Percentiles rank a stretch among this genome's conserved stretches.
Evolutionary conservation across 164 flowering plant genomes (phyloP).

Genomic region (Litsea cubeba): DNA sequence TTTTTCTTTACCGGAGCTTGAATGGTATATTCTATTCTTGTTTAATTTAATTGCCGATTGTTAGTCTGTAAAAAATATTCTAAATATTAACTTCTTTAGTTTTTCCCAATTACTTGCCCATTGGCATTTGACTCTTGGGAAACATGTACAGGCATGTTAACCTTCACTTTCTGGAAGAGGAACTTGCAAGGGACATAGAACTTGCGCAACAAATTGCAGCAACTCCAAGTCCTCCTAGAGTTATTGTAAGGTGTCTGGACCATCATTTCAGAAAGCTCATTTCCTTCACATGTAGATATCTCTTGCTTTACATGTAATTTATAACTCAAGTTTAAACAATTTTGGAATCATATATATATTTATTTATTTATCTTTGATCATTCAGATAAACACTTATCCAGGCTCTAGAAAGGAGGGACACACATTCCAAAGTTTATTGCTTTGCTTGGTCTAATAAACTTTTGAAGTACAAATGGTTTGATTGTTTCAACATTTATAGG

Average conservation of each 20-base stretch:
- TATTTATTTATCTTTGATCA: not conserved
- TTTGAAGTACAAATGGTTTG: not conserved
- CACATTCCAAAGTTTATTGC: not conserved
- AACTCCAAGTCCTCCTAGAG: constrained; percentile 20
- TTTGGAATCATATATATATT: too few relatives aligned
- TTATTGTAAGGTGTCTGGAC: constrained; percentile 13
- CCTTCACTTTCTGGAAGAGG: constrained; percentile 11
- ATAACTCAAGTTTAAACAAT: too few relatives aligned
- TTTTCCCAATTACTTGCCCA: not conserved
- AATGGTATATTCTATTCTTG: constrained; percentile 27
- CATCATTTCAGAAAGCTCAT: not conserved
- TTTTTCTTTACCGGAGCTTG: constrained; percentile 31
- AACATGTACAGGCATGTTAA: constrained; percentile 14
- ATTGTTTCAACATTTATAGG: not conserved
- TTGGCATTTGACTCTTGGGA: not conserved
- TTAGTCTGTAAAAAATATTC: too few relatives aligned
- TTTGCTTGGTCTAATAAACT: not conserved
- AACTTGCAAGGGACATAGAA: constrained; percentile 12
- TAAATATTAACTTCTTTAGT: not conserved
- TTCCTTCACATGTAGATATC: not conserved
- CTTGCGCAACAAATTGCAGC: constrained; percentile 40
- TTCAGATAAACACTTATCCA: not conserved
- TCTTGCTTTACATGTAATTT: not conserved
- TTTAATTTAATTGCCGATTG: not conserved
- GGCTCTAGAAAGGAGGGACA: not conserved